Evolutionary conservation across 83 land plant genomes (phyloP).

Genomic region (Picea abies): DNA sequence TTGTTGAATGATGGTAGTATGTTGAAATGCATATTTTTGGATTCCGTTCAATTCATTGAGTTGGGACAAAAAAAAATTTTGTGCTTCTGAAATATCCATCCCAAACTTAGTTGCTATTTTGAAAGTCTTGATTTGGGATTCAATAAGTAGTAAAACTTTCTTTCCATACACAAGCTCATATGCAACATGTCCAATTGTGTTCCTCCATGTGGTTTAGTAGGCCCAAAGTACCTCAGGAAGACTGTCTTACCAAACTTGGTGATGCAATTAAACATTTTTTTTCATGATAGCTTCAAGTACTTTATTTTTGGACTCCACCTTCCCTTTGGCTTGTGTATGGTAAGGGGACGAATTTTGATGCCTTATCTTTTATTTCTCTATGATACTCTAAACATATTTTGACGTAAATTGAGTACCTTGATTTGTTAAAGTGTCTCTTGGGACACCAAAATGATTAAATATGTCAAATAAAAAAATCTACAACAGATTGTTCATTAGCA

Average conservation of each 20-base stretch:
- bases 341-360: background rate
- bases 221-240: background rate
- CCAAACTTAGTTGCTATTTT: background rate
- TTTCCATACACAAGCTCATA: background rate
- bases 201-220: background rate
- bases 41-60: background rate
- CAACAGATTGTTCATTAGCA: background rate
- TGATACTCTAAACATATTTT: background rate
- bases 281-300: background rate
- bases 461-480: background rate
- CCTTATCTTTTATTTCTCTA: background rate
- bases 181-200: background rate
- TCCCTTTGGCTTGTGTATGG: background rate
- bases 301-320: background rate
- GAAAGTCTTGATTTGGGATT: background rate
- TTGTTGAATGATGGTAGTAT: background rate
- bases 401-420: background rate
- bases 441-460: background rate
- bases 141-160: background rate
- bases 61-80: background rate
- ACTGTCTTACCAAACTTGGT: background rate
- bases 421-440: background rate
- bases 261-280: background rate
- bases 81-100: background rate
- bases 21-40: background rate